These are phyloP conservation scores for Ophiostoma tasmaniense DNA, from an alignment of 2,329 filamentous ascomycete genomes.

Conservation along the genomic window DNA sequence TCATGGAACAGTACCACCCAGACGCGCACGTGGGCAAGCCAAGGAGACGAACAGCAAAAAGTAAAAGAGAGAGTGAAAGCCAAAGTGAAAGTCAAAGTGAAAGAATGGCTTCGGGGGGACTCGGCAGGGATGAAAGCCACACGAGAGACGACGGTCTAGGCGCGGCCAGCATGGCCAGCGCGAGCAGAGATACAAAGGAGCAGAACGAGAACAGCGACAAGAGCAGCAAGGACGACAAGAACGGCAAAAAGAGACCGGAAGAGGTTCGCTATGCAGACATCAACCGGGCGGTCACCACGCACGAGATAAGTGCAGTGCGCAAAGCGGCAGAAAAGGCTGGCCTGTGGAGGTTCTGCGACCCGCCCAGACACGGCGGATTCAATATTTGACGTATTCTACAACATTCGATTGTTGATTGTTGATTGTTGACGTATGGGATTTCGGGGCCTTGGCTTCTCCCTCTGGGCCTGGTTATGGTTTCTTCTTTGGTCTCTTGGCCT, in stretches of 20 bases:
- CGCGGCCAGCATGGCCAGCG: background rate
- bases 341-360: slow-evolving; percentile 70
- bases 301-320: slow-evolving; percentile 59
- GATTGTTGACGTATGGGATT: no score
- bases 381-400: slow-evolving; percentile 40
- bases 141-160: background rate
- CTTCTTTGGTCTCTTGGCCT: no score
- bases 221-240: slow-evolving; percentile 27
- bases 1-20: slow-evolving; percentile 84
- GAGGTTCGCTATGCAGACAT: slow-evolving; percentile 63
- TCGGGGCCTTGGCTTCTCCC: no score
- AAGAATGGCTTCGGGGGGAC: background rate
- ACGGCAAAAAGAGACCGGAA: background rate
- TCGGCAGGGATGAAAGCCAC: background rate
- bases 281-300: slow-evolving; percentile 58
- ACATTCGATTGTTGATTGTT: slow-evolving; percentile 30
- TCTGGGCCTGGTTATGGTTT: background rate
- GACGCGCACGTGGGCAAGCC: slow-evolving; percentile 73
- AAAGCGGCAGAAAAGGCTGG: slow-evolving; percentile 62
- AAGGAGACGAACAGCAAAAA: slow-evolving; percentile 30
- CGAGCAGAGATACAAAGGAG: slow-evolving; percentile 14
- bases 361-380: slow-evolving; percentile 44
- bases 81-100: slow-evolving; percentile 27
- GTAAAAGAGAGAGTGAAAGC: background rate
- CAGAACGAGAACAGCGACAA: slow-evolving; percentile 28